Evolutionary conservation across 495 filamentous ascomycete species (phyloP).

Genomic region (Extremus antarcticus): DNA sequence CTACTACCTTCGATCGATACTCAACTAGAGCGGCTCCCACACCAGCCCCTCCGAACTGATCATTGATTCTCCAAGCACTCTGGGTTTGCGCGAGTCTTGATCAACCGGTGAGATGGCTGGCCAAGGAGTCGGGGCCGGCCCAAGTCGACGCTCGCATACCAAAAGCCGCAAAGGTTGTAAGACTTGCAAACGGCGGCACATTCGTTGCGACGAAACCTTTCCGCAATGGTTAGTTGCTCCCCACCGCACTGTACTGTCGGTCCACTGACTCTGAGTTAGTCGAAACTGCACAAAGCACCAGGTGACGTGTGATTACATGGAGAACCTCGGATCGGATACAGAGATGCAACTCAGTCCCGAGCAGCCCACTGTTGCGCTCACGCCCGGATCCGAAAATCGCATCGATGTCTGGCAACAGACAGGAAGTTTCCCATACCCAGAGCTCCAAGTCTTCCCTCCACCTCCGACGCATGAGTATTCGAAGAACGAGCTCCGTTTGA

Average conservation of each 20-base stretch:
- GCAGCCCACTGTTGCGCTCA: slow-evolving; percentile 70
- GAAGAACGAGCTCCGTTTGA: slow-evolving; percentile 67
- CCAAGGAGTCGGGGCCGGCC: slow-evolving; percentile 50
- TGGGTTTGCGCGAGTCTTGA: not conserved
- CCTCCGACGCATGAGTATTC: slow-evolving; percentile 57
- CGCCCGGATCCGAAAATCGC: slow-evolving; percentile 62
- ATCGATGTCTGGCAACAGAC: slow-evolving; percentile 77
- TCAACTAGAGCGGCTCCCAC: too few species aligned
- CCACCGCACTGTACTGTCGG: not conserved
- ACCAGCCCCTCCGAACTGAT: not conserved
- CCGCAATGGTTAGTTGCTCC: slow-evolving; percentile 72
- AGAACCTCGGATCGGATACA: slow-evolving; percentile 52
- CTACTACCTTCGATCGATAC: too few species aligned
- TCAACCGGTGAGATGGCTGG: slow-evolving; percentile 45
- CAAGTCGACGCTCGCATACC: slow-evolving; percentile 74
- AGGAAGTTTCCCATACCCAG: slow-evolving; percentile 77
- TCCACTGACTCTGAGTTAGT: slow-evolving; percentile 38
- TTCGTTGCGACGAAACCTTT: slow-evolving; percentile 93
- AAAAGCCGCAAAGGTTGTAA: slow-evolving; percentile 97
- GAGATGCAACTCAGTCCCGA: slow-evolving; percentile 56
- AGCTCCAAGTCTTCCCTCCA: slow-evolving; percentile 58
- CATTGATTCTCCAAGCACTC: not conserved
- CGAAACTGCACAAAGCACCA: slow-evolving; percentile 98
- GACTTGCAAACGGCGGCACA: slow-evolving; percentile 94
- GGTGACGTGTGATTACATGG: slow-evolving; percentile 94